Conservation (phyloP, 345 rosid species). For the Barbarea vulgaris region DNA sequence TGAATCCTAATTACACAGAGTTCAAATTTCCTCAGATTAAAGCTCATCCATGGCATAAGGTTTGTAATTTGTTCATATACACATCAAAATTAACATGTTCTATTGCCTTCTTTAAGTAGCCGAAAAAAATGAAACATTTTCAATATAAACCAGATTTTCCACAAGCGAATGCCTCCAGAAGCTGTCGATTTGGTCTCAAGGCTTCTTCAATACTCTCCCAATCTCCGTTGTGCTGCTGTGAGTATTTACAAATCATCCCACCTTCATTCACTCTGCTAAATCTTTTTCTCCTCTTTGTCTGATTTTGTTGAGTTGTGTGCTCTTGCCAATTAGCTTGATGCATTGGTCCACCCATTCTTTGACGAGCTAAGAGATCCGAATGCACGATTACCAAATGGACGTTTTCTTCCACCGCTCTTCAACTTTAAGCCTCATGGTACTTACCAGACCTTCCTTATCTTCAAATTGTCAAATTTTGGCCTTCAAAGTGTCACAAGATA, state of each 20-base stretch:
- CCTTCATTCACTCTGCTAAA: neutral
- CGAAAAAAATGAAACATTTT: constrained; percentile 12
- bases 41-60: constrained; percentile 99
- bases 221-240: constrained; percentile 90
- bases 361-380: constrained; percentile 92
- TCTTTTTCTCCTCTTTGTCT: constrained; percentile 1
- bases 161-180: constrained; percentile 96
- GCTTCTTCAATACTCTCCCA: constrained; percentile 93
- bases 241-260: constrained; percentile 42
- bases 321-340: constrained; percentile 60
- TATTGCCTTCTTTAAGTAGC: neutral
- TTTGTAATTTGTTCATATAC: constrained; percentile 15
- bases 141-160: constrained; percentile 63
- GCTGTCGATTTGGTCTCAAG: constrained; percentile 98
- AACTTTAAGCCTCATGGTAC: constrained; percentile 90
- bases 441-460: neutral
- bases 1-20: constrained; percentile 98
- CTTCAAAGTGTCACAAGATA: neutral
- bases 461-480: neutral
- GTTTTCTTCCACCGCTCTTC: constrained; percentile 91
- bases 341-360: constrained; percentile 90
- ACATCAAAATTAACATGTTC: neutral
- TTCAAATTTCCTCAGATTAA: constrained; percentile 97
- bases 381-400: constrained; percentile 80
- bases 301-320: constrained; percentile 4